Evolutionary conservation across 2,329 filamentous ascomycete genomes (phyloP).

Genomic region (Triangularia setosa): DNA sequence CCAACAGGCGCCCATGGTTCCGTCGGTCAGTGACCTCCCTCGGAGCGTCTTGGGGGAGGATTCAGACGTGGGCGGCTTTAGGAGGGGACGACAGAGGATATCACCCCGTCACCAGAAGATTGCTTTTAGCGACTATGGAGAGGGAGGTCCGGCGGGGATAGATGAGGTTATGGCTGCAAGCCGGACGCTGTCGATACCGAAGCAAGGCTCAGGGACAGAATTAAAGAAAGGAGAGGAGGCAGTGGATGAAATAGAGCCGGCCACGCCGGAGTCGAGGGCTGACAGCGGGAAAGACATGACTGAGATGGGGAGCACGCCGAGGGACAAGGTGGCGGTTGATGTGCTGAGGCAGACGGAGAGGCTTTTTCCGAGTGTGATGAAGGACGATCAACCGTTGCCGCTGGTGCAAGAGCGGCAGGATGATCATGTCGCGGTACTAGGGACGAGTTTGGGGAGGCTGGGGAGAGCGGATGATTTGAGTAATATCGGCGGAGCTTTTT

Average conservation of each 20-base stretch:
- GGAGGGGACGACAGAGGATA: not conserved
- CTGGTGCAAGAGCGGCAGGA: not conserved
- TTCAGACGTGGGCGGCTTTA: not conserved
- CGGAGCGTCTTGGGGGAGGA: constrained; percentile 1
- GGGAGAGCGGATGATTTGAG: constrained; percentile 1
- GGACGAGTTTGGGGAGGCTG: not conserved
- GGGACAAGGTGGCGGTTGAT: not conserved
- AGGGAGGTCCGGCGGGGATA: not conserved
- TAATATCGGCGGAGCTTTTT: not conserved
- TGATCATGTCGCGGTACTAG: not conserved
- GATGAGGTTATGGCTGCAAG: not conserved
- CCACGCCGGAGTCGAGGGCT: constrained; percentile 12
- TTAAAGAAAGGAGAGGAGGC: not conserved
- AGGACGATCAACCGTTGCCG: not conserved
- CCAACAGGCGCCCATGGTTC: constrained; percentile 9
- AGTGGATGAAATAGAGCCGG: not conserved
- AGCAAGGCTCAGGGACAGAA: not conserved
- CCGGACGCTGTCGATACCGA: not conserved
- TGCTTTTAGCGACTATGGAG: not conserved
- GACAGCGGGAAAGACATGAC: constrained; percentile 23
- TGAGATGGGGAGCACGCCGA: constrained; percentile 9
- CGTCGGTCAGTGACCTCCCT: constrained; percentile 18
- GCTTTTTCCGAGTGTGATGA: not conserved
- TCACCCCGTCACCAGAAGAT: not conserved
- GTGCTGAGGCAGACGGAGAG: not conserved